Evolutionary conservation across 805 yeast species (phyloP).

Genomic region (Candida insectalens): DNA sequence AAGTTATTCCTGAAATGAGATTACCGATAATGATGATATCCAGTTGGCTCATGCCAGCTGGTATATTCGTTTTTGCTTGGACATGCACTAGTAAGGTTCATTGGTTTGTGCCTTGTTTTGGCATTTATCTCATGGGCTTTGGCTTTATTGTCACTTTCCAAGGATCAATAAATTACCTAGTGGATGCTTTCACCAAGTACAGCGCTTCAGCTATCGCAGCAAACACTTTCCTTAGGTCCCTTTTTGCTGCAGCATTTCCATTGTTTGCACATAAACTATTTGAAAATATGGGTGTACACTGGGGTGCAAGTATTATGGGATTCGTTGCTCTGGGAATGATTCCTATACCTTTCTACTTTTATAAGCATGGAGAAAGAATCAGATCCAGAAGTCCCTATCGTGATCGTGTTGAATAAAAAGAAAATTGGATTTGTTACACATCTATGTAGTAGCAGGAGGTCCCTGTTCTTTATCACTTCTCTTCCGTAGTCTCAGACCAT

Average conservation of each 20-base stretch:
- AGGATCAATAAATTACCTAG: conserved; percentile 56
- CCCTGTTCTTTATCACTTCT: conserved; percentile 21
- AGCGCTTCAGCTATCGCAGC: conserved; percentile 50
- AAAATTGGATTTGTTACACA: not conserved
- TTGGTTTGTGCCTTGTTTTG: conserved; percentile 50
- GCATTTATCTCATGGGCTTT: conserved; percentile 50
- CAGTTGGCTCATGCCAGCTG: conserved; percentile 46
- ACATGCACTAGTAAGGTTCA: conserved; percentile 32
- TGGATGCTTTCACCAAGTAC: conserved; percentile 59
- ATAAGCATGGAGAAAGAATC: conserved; percentile 39
- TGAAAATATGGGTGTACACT: conserved; percentile 46
- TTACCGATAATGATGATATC: conserved; percentile 46
- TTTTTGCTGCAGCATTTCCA: conserved; percentile 64
- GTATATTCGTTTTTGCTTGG: conserved; percentile 62
- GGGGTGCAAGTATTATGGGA: conserved; percentile 63
- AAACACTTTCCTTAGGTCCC: conserved; percentile 56
- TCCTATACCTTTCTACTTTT: conserved; percentile 56
- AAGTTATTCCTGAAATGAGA: conserved; percentile 51
- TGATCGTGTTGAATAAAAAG: not conserved
- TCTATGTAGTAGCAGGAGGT: not conserved
- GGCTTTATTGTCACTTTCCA: conserved; percentile 58
- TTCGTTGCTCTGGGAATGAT: conserved; percentile 45
- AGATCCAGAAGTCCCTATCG: conserved; percentile 8
- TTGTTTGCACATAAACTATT: conserved; percentile 55
- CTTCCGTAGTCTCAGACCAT: conserved; percentile 15